Conservation (phyloP, 1,284 basidiomycete genomes). For the Trametes polyzona region DNA sequence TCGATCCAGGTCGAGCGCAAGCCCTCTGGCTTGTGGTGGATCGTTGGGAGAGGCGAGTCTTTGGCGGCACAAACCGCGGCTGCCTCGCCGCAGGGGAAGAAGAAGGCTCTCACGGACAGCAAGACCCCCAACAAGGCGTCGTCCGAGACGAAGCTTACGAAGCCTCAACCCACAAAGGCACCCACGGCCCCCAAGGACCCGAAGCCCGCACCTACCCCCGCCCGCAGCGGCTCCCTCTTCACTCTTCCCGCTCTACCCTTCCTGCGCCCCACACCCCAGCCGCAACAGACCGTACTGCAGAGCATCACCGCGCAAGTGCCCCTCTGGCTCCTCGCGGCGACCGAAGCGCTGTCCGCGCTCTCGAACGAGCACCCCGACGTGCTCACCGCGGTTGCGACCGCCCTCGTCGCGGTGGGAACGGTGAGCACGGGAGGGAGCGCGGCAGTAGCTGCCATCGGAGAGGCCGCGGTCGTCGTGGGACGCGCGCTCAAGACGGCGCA, state of each 20-base stretch:
- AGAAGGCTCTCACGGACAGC: slow-evolving; percentile 20
- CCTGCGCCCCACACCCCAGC: slow-evolving; percentile 22
- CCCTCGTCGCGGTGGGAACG: slow-evolving; percentile 72
- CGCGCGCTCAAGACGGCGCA: slow-evolving; percentile 23
- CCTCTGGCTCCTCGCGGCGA: slow-evolving; percentile 71
- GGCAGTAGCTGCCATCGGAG: slow-evolving; percentile 20
- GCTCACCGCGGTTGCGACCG: slow-evolving; percentile 69
- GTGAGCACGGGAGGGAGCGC: slow-evolving; percentile 48
- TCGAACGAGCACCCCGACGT: slow-evolving; percentile 67
- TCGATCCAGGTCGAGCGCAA: slow-evolving; percentile 58
- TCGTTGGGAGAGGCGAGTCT: slow-evolving; percentile 43
- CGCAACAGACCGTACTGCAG: slow-evolving; percentile 40
- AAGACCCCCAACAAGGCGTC: slow-evolving; percentile 1
- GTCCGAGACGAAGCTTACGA: slow-evolving; percentile 1
- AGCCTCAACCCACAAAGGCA: slow-evolving; percentile 4
- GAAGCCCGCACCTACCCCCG: background rate
- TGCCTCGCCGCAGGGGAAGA: no score
- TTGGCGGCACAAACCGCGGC: background rate
- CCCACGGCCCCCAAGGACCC: slow-evolving; percentile 1
- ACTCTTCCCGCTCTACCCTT: slow-evolving; percentile 20
- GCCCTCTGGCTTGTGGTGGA: slow-evolving; percentile 57
- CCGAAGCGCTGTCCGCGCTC: slow-evolving; percentile 67
- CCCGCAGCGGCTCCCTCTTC: slow-evolving; percentile 20
- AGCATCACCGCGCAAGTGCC: slow-evolving; percentile 61
- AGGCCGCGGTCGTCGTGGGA: slow-evolving; percentile 22